phyloP scores from a whole-genome alignment of 306 rosid genomes.

The Quercus gilva region DNA sequence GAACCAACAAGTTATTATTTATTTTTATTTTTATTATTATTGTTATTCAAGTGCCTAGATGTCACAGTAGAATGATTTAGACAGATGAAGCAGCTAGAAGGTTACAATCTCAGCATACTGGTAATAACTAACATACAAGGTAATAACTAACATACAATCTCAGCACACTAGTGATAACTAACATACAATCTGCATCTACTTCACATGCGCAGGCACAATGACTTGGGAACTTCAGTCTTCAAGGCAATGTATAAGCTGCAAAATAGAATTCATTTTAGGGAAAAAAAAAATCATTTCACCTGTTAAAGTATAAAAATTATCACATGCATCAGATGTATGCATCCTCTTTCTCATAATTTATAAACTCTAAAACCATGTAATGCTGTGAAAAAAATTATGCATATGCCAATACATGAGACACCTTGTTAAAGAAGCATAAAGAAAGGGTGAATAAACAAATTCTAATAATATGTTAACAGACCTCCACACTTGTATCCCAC shows the following conservation, averaged over 20 bases:
- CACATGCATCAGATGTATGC: too few species aligned
- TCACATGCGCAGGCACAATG: not conserved
- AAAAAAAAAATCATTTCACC: not conserved
- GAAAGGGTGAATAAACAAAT: not conserved
- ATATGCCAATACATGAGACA: too few species aligned
- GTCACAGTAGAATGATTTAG: not conserved
- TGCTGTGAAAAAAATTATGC: too few species aligned
- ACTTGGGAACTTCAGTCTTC: slow-evolving; percentile 14
- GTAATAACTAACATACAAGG: not conserved
- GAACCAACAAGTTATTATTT: not conserved
- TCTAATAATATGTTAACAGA: not conserved
- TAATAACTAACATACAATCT: not conserved
- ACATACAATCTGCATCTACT: not conserved
- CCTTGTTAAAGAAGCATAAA: not conserved
- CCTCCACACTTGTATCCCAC: slow-evolving; percentile 58
- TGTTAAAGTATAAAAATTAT: not conserved
- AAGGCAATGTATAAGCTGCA: slow-evolving; percentile 47
- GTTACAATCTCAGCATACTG: not conserved
- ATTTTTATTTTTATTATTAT: not conserved
- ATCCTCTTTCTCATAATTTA: too few species aligned
- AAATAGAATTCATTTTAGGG: not conserved
- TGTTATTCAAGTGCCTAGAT: slow-evolving; percentile 10
- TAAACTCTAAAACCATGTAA: too few species aligned
- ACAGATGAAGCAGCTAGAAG: slow-evolving; percentile 14
- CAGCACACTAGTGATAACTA: not conserved